Percentiles rank a stretch among this genome's conserved stretches.
phyloP scores from a whole-genome alignment of 2,329 filamentous ascomycete species.

The Sporothrix pallida region DNA sequence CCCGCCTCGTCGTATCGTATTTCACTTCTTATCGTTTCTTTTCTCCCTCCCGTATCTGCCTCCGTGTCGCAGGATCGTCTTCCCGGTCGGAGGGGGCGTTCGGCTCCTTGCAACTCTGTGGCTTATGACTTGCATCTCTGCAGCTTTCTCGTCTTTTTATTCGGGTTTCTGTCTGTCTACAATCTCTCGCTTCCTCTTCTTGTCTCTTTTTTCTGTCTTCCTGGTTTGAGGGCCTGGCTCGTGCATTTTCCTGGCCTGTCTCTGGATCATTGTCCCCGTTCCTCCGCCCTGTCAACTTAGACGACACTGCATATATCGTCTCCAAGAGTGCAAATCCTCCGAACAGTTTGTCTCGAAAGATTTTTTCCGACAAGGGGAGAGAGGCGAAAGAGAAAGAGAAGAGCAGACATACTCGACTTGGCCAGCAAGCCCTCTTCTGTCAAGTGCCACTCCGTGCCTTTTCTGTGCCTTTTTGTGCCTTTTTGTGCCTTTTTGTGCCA shows the following conservation, averaged over 20 bases:
- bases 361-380: neutral
- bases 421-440: neutral
- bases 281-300: neutral
- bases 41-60: neutral
- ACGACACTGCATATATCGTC: conserved; percentile 19
- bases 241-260: conserved; percentile 11
- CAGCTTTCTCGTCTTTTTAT: neutral
- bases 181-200: neutral
- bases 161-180: neutral
- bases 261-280: neutral
- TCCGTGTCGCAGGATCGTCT: neutral
- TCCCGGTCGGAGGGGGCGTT: neutral
- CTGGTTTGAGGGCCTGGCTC: conserved; percentile 7
- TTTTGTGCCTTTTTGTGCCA: neutral
- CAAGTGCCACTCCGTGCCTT: neutral
- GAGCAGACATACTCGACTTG: neutral
- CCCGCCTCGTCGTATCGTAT: neutral
- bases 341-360: neutral
- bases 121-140: too few relatives aligned
- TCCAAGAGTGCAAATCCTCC: neutral
- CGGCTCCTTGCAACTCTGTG: neutral
- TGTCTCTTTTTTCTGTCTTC: too few relatives aligned
- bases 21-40: neutral
- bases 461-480: neutral
- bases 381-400: neutral